Evolutionary conservation across 148 eudicot species (phyloP), one percentile per base, ranked within the genome.

Genomic region (Amaranthus hypochondriacus): DNA sequence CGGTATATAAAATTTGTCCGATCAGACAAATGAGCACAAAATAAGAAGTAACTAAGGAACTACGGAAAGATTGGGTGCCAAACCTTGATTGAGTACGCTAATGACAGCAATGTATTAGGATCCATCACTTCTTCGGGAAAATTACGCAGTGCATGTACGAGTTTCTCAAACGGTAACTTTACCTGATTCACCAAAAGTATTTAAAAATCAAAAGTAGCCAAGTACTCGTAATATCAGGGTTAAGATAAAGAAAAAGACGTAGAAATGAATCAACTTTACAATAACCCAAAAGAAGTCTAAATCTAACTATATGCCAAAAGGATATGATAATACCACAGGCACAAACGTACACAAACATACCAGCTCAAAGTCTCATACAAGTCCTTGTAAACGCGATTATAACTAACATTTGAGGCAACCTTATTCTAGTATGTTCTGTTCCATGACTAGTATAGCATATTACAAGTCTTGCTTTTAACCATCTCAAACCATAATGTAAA

Each of bases 41-140:
- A 46, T 0, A 55, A 54, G 65, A 58, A 21, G 39, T 10, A 46
- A 43, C 4, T 8, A 13, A 65, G 47, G 62, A n/a, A 39, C 43
- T 43, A 28, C 52, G 66, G 49, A 74, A 8, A 71, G 63, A 71
- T 55, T 66, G 77, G 75, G 80, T 76, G 63, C 14, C 52, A 9
- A 69, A 92, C 99, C 99, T 92, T 87, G 76, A 96, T 76, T 47
- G 99, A 72, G 79, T 92, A 90, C 68, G 97, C 97, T 90, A 90
- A 63, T 52, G 99, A 96, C 53, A 92, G 71, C 76, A 96, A 74
- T 44, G 83, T 84, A 82, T 96, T 96, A 18, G 99, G 97, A 75
- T 92, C 87, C 91, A 90, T 84, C 56, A 87, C 96, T 84, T 90
- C 96, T 60, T 89, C 97, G 44, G 99, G 97, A 67, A 95, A 96